These are phyloP conservation scores for Wickerhamiella siamensis DNA, from an alignment of 805 yeast genomes.

Conservation along the genomic window DNA sequence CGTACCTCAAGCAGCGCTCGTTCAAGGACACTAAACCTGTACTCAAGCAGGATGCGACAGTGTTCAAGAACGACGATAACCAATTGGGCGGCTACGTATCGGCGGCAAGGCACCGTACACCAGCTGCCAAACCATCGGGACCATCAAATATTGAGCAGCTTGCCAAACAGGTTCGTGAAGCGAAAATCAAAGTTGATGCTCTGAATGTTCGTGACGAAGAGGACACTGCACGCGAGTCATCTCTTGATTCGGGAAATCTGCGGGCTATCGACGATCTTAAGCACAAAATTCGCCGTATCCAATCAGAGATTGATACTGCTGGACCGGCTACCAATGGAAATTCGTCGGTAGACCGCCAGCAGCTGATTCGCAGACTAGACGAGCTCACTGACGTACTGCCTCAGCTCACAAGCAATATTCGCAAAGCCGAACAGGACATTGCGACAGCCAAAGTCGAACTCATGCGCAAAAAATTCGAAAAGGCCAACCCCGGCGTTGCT, in stretches of 20 bases:
- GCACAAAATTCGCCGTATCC: conserved; percentile 37
- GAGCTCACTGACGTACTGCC: conserved; percentile 62
- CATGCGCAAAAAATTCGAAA: conserved; percentile 39
- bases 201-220: conserved; percentile 29
- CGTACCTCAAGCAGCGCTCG: conserved; percentile 23
- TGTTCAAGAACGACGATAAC: conserved; percentile 61
- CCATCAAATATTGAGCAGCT: conserved; percentile 35
- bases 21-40: conserved; percentile 24
- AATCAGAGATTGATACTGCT: conserved; percentile 23
- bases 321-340: conserved; percentile 11
- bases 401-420: conserved; percentile 46
- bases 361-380: conserved; percentile 43
- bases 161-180: conserved; percentile 54
- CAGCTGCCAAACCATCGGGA: conserved; percentile 3
- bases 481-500: conserved; percentile 55
- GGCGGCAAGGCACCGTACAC: conserved; percentile 42
- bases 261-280: conserved; percentile 55
- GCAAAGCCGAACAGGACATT: conserved; percentile 52
- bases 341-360: conserved; percentile 22
- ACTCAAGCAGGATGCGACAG: conserved; percentile 31
- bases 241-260: conserved; percentile 27
- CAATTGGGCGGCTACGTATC: conserved; percentile 48
- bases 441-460: conserved; percentile 50
- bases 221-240: conserved; percentile 37
- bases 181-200: conserved; percentile 55